These are phyloP conservation scores for Magnaporthales sp. DNA, from an alignment of 2,329 filamentous ascomycete genomes.

Conservation along the genomic window DNA sequence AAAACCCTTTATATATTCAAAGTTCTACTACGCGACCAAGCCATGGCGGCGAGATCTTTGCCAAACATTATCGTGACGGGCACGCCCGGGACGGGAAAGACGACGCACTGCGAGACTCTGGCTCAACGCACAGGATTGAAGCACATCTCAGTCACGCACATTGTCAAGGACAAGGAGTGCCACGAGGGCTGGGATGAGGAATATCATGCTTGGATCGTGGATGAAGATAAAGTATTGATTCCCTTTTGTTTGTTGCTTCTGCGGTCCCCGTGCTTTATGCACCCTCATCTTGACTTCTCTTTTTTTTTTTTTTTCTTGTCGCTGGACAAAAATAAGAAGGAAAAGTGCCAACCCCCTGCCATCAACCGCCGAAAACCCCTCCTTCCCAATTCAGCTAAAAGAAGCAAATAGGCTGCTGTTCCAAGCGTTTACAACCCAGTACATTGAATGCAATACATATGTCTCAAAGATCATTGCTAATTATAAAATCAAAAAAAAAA, in stretches of 20 bases:
- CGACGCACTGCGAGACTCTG: slow-evolving; percentile 78
- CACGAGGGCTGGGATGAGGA: slow-evolving; percentile 85
- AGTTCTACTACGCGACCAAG: background rate
- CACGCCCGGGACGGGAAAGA: slow-evolving; percentile 93
- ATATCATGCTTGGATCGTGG: slow-evolving; percentile 82
- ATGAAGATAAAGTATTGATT: slow-evolving; percentile 76
- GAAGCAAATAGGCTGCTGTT: background rate
- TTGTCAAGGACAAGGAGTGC: slow-evolving; percentile 82
- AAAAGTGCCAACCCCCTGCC: background rate
- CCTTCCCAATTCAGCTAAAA: background rate
- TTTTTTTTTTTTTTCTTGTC: slow-evolving; percentile 4
- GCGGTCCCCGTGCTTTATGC: no score
- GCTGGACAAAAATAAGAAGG: background rate
- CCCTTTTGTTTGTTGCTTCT: slow-evolving; percentile 1
- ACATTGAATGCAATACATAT: background rate
- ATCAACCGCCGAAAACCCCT: background rate
- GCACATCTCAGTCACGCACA: slow-evolving; percentile 81
- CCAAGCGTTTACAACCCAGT: no score
- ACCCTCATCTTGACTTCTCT: slow-evolving; percentile 7
- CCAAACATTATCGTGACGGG: slow-evolving; percentile 95
- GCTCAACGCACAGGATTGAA: slow-evolving; percentile 68
- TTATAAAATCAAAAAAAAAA: slow-evolving; percentile 11
- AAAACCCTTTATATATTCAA: background rate
- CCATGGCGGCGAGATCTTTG: slow-evolving; percentile 32
- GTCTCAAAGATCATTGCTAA: slow-evolving; percentile 6